Conservation (phyloP, 352 stramenopile species). For the Phytophthora pisi region DNA sequence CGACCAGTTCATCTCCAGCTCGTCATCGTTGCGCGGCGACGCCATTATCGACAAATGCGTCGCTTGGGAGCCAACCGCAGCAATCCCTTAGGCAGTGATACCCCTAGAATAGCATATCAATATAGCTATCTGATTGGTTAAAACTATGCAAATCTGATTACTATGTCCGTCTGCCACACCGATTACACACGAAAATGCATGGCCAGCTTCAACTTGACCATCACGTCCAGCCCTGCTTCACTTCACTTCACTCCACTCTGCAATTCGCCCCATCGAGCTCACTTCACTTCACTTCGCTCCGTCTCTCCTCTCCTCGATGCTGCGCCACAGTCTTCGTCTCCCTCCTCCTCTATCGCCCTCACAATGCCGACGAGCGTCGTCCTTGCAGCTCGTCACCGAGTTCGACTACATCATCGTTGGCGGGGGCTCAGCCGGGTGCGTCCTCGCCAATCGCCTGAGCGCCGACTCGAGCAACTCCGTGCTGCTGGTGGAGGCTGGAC, state of each 20-base stretch:
- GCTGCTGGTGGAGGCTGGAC: conserved; percentile 89
- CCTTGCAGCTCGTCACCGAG: conserved; percentile 26
- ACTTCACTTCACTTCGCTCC: background rate
- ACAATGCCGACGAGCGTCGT: background rate
- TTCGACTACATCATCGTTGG: conserved; percentile 93
- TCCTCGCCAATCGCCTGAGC: conserved; percentile 88
- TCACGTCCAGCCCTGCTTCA: no score
- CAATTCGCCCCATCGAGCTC: background rate
- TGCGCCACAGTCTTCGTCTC: background rate
- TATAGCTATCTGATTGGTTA: background rate
- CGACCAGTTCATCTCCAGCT: conserved; percentile 72
- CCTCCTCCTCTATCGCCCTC: background rate
- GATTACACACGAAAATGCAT: no score
- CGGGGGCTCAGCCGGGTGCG: conserved; percentile 85
- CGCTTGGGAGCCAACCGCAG: background rate
- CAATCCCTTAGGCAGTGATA: background rate
- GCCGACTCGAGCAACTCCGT: conserved; percentile 80
- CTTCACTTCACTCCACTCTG: background rate
- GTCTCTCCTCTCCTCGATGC: background rate
- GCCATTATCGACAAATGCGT: background rate
- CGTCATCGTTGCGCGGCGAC: conserved; percentile 55
- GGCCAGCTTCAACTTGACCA: no score
- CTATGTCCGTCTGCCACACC: no score
- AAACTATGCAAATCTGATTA: background rate
- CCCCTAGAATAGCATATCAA: background rate